Conservation (phyloP, 2,329 filamentous ascomycete species). For the Fusarium staphyleae region DNA sequence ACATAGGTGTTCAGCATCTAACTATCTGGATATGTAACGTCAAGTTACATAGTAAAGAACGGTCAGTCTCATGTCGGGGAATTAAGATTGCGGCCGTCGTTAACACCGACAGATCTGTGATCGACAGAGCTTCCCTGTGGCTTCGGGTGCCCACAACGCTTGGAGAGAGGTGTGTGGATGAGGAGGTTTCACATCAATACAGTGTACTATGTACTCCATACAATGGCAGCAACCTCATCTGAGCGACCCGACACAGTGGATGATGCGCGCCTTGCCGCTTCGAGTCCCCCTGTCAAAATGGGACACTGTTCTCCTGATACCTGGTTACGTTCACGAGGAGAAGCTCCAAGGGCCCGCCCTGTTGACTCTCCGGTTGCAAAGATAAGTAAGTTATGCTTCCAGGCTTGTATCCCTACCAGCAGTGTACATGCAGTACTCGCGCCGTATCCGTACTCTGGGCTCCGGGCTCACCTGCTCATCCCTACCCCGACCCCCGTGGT, state of each 20-base stretch:
- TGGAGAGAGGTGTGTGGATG: slow-evolving; percentile 19
- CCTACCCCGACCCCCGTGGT: slow-evolving; percentile 27
- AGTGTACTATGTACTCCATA: slow-evolving; percentile 28
- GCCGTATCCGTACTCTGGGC: no score
- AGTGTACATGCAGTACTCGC: not conserved
- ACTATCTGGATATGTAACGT: no score
- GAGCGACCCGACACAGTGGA: slow-evolving; percentile 42
- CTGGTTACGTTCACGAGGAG: not conserved
- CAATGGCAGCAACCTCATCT: slow-evolving; percentile 19
- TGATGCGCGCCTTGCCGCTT: slow-evolving; percentile 43
- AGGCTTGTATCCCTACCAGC: no score
- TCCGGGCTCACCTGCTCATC: slow-evolving; percentile 11
- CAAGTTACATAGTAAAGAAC: no score
- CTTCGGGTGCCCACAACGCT: slow-evolving; percentile 6
- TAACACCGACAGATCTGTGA: slow-evolving; percentile 21
- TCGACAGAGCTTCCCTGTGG: slow-evolving; percentile 19
- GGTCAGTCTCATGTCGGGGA: not conserved
- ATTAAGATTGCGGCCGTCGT: slow-evolving; percentile 9
- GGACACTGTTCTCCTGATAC: no score
- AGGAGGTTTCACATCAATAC: slow-evolving; percentile 27
- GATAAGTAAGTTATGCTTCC: not conserved
- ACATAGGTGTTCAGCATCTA: no score
- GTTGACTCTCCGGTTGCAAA: not conserved
- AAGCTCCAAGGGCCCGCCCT: slow-evolving; percentile 3
- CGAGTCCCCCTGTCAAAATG: slow-evolving; percentile 28